Percentiles rank a stretch among this genome's conserved stretches.
Evolutionary conservation across 78 protist species (phyloP).

Genomic region (Dictyostelium citrinum): DNA sequence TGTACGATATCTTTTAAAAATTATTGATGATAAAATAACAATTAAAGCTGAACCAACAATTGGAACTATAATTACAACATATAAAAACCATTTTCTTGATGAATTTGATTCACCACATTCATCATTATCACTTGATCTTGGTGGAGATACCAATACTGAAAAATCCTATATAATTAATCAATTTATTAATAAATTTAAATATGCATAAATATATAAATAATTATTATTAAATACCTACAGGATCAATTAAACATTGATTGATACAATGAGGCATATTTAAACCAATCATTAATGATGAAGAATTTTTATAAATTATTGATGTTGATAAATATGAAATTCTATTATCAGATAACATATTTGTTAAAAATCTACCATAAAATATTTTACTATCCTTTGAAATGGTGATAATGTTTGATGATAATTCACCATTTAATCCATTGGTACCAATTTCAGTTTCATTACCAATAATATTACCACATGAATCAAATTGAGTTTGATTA

Average conservation of each 20-base stretch:
- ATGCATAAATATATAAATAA: no score
- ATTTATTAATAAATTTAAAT: not conserved
- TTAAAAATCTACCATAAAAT: conserved; percentile 28
- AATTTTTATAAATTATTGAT: not conserved
- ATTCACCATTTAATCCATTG: not conserved
- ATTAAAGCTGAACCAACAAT: not conserved
- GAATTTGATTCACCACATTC: not conserved
- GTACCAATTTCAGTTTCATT: not conserved
- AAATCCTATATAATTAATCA: not conserved
- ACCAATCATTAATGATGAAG: not conserved
- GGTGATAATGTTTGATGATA: not conserved
- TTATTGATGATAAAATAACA: not conserved
- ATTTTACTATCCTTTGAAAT: conserved; percentile 23
- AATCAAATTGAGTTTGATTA: not conserved
- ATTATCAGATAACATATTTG: not conserved
- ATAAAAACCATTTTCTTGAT: not conserved
- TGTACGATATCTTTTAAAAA: not conserved
- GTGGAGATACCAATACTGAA: not conserved
- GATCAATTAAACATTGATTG: conserved; percentile 1
- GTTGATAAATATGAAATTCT: not conserved
- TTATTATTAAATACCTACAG: not conserved
- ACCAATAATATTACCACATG: not conserved
- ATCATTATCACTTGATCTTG: not conserved
- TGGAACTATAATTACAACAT: not conserved
- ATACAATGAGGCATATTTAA: conserved; percentile 17